Conservation (phyloP, 345 rosid species). For the Hirschfeldia incana region DNA sequence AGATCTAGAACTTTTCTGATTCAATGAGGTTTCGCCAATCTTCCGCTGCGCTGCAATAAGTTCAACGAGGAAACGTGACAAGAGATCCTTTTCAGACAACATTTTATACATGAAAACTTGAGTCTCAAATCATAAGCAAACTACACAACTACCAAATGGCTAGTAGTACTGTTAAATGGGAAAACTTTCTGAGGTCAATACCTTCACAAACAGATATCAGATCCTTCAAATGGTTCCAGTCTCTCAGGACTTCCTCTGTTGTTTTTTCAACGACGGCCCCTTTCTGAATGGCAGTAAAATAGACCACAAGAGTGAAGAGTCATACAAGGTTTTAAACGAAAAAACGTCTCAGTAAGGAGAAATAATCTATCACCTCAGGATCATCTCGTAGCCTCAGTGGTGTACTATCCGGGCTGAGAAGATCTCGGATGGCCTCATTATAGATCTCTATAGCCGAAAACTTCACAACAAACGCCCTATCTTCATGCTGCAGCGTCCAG, state of each 20-base stretch:
- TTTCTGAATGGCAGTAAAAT: constrained; percentile 52
- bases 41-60: constrained; percentile 76
- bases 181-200: constrained; percentile 34
- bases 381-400: constrained; percentile 92
- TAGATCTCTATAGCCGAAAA: constrained; percentile 97
- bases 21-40: constrained; percentile 87
- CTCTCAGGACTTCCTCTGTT: constrained; percentile 78
- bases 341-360: neutral
- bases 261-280: constrained; percentile 86
- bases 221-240: constrained; percentile 83
- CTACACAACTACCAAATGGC: constrained; percentile 13
- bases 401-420: constrained; percentile 64
- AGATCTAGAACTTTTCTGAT: constrained; percentile 96
- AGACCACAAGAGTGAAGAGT: constrained; percentile 18
- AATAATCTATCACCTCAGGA: constrained; percentile 66
- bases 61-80: constrained; percentile 19
- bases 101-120: neutral
- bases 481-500: constrained; percentile 65
- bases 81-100: constrained; percentile 4
- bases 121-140: constrained; percentile 10
- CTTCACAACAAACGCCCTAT: constrained; percentile 90
- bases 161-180: neutral
- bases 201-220: constrained; percentile 93
- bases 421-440: constrained; percentile 92
- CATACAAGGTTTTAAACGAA: constrained; percentile 1